Base-by-base conservation (phyloP, 2,329 filamentous ascomycete genomes). In the Xylariaceae sp. region DNA sequence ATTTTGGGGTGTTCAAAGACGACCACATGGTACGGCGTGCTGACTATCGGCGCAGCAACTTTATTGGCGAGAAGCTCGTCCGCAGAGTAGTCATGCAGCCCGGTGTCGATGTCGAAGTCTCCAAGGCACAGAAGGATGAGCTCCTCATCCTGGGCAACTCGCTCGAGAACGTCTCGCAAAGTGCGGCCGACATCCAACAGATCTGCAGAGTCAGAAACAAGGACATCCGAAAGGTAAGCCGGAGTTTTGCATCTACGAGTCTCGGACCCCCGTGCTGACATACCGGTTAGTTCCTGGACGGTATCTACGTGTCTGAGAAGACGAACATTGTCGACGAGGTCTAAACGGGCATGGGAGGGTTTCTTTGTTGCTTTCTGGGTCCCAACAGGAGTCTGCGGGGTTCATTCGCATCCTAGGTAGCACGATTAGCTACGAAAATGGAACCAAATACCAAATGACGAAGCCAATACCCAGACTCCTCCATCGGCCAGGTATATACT, bases 181-280 rank as follows among this genome's bases (percentile, higher is more conserved):
- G 82, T 63, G 92, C 92, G 53, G 92, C 92, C 70, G 92, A 98
- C 68, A 95, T 98, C 67, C 92, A 98, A 78, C 92, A 98, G 73
- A 89, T 92, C 72, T 98, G 92, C 88, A 80, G 80, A 72, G 92
- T 98, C 70, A 82, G 88, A 69, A 98, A 98, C 86, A 98, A 98
- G 88, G 92, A 98, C 94, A 98, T 98, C 77, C 88, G 93, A 75
- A 95, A 95, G 84, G 83, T 88, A 61, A 52, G 69, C n/a, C n/a
- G n/a, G n/a, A n/a, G n/a, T n/a, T n/a, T n/a, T n/a, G n/a, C n/a
- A n/a, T n/a, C n/a, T n/a, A n/a, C n/a, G n/a, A n/a, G n/a, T n/a
- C n/a, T n/a, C n/a, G n/a, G n/a, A n/a, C n/a, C n/a, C n/a, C n/a
- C n/a, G 6, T 18, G 15, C 50, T 57, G 44, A 58, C 47, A 11